These are phyloP conservation scores for Zygoascus ofunaensis DNA, from an alignment of 805 yeast genomes.

Conservation along the genomic window DNA sequence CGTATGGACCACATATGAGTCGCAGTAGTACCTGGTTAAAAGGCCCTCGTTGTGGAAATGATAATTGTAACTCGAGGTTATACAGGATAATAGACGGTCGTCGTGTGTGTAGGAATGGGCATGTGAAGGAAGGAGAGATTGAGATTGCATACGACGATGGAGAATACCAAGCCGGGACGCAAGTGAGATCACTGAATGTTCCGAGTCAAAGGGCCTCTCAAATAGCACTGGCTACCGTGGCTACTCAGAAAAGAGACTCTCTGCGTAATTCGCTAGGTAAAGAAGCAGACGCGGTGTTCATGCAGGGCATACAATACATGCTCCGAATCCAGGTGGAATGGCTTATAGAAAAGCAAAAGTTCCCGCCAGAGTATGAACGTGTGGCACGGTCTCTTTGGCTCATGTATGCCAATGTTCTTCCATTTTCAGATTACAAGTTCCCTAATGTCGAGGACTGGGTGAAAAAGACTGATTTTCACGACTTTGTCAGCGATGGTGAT, in stretches of 20 bases:
- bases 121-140: conserved; percentile 69
- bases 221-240: not conserved
- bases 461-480: conserved; percentile 8
- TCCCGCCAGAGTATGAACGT: conserved; percentile 18
- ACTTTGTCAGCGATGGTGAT: conserved; percentile 4
- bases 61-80: conserved; percentile 73
- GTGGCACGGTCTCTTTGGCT: conserved; percentile 18
- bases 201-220: conserved; percentile 4
- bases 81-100: conserved; percentile 71
- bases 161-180: conserved; percentile 33
- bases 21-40: conserved; percentile 37
- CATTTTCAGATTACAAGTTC: conserved; percentile 10
- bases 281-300: conserved; percentile 37
- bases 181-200: conserved; percentile 7
- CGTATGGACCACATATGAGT: no score
- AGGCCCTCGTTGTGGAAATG: conserved; percentile 84
- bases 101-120: conserved; percentile 83
- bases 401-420: conserved; percentile 19
- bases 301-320: conserved; percentile 42
- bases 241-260: not conserved
- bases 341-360: conserved; percentile 29
- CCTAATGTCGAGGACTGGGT: conserved; percentile 14
- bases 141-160: conserved; percentile 82
- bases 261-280: conserved; percentile 34
- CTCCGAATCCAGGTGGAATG: conserved; percentile 40